phyloP scores from a whole-genome alignment of 495 filamentous ascomycete genomes.

The Pyrenula aspistea region DNA sequence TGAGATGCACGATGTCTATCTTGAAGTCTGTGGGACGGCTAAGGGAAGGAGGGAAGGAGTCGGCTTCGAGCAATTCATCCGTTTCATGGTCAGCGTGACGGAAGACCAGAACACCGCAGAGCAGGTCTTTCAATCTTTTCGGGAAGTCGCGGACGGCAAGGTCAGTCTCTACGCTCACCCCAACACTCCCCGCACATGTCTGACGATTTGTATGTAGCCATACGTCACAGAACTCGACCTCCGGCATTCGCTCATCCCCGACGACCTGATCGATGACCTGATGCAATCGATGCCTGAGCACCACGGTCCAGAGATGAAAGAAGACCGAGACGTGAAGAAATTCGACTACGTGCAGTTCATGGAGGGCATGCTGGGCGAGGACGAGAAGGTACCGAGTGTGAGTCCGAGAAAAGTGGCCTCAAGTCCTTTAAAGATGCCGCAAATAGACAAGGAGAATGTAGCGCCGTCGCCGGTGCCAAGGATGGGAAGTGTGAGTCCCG shows the following conservation, averaged over 20 bases:
- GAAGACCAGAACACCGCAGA: slow-evolving; percentile 98
- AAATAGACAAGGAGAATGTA: neutral
- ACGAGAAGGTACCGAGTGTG: slow-evolving; percentile 26
- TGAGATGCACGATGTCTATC: slow-evolving; percentile 90
- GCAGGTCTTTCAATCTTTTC: slow-evolving; percentile 94
- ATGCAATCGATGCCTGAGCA: slow-evolving; percentile 75
- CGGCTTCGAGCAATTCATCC: slow-evolving; percentile 96
- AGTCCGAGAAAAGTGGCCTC: slow-evolving; percentile 32
- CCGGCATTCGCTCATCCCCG: slow-evolving; percentile 84
- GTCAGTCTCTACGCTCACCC: slow-evolving; percentile 22
- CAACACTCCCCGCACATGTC: neutral
- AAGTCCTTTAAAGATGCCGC: neutral
- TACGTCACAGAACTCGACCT: slow-evolving; percentile 98
- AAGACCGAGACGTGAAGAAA: slow-evolving; percentile 65
- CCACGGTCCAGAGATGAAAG: slow-evolving; percentile 63
- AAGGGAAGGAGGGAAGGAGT: slow-evolving; percentile 49
- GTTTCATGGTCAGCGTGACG: slow-evolving; percentile 97
- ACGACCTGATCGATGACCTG: slow-evolving; percentile 88
- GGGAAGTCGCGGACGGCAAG: slow-evolving; percentile 95
- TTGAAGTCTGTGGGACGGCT: slow-evolving; percentile 52
- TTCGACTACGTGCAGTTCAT: slow-evolving; percentile 92
- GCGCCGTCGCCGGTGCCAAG: neutral
- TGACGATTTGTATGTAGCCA: slow-evolving; percentile 31
- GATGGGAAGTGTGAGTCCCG: neutral
- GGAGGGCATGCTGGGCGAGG: slow-evolving; percentile 51